Conservation (phyloP, 768 basidiomycete species). For the Russula sp. region DNA sequence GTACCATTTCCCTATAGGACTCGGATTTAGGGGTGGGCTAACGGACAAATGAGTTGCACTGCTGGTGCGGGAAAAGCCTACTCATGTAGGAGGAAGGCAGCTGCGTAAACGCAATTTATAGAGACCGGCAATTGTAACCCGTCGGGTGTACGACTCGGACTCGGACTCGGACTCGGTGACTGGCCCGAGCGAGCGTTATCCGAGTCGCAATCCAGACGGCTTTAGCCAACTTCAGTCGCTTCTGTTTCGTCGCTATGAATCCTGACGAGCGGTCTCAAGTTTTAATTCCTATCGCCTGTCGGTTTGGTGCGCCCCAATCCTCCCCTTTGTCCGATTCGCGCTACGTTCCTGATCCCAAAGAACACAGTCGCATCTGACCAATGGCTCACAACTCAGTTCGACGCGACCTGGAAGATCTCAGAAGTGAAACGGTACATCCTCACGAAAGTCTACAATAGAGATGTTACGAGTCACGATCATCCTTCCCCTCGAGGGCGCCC, state of each 20-base stretch:
- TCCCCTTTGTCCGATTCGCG: neutral
- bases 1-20: too few species aligned
- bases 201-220: neutral
- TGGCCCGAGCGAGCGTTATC: neutral
- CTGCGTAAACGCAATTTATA: too few species aligned
- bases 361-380: slow-evolving; percentile 58
- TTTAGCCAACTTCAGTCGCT: neutral
- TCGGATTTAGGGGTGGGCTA: too few species aligned
- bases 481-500: slow-evolving; percentile 36
- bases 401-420: slow-evolving; percentile 52
- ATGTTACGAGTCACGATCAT: slow-evolving; percentile 15
- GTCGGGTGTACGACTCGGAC: too few species aligned
- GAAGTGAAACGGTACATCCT: slow-evolving; percentile 61
- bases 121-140: neutral
- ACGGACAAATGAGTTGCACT: too few species aligned
- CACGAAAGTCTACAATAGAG: slow-evolving; percentile 44
- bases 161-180: neutral
- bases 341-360: neutral
- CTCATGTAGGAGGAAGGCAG: too few species aligned
- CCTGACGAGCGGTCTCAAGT: neutral
- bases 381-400: slow-evolving; percentile 69
- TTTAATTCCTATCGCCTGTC: slow-evolving; percentile 45
- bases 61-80: too few species aligned
- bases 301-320: slow-evolving; percentile 44
- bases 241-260: slow-evolving; percentile 3